A percentile compares a stretch with the other conserved stretches of the same genome.
phyloP scores from a whole-genome alignment of 495 filamentous ascomycete genomes.

The Penicillium maclennaniae region DNA sequence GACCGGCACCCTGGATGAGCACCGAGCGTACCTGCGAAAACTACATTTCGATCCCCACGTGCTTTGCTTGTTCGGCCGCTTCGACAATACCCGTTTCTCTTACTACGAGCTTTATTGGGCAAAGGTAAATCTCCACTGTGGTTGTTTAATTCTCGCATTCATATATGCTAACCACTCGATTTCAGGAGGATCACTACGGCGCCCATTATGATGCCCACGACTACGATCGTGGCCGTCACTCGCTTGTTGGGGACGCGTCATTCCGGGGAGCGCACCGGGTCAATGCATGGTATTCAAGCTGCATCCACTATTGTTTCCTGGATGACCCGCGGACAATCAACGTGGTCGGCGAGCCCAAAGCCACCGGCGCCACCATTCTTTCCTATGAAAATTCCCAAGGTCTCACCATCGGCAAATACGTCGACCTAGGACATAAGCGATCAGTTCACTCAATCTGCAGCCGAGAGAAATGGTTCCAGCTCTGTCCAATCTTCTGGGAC shows the following conservation, averaged over 20 bases:
- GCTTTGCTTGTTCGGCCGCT: conserved; percentile 57
- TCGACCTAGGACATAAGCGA: conserved; percentile 64
- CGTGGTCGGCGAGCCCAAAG: conserved; percentile 64
- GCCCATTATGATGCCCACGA: conserved; percentile 60
- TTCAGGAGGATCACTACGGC: conserved; percentile 63
- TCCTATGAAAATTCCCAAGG: conserved; percentile 65
- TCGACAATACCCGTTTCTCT: conserved; percentile 58
- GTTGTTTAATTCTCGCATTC: not conserved
- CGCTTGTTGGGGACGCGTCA: conserved; percentile 59
- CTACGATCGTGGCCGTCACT: conserved; percentile 66
- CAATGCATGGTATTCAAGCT: conserved; percentile 63
- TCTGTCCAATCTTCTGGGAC: conserved; percentile 56
- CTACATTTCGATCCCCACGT: conserved; percentile 61
- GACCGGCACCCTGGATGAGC: conserved; percentile 60
- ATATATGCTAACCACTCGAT: conserved; percentile 6
- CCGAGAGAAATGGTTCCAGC: conserved; percentile 65
- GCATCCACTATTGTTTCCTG: conserved; percentile 68
- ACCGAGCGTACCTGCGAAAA: conserved; percentile 56
- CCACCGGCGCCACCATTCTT: conserved; percentile 55
- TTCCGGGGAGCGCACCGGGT: conserved; percentile 63
- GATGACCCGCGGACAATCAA: conserved; percentile 62
- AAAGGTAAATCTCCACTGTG: conserved; percentile 43
- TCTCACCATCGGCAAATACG: conserved; percentile 59
- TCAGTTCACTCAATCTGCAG: conserved; percentile 57
- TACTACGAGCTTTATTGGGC: conserved; percentile 73